Evolutionary conservation across 768 basidiomycete species (phyloP), one percentile per base, ranked within the genome.

Genomic region (Naematelia encephala): DNA sequence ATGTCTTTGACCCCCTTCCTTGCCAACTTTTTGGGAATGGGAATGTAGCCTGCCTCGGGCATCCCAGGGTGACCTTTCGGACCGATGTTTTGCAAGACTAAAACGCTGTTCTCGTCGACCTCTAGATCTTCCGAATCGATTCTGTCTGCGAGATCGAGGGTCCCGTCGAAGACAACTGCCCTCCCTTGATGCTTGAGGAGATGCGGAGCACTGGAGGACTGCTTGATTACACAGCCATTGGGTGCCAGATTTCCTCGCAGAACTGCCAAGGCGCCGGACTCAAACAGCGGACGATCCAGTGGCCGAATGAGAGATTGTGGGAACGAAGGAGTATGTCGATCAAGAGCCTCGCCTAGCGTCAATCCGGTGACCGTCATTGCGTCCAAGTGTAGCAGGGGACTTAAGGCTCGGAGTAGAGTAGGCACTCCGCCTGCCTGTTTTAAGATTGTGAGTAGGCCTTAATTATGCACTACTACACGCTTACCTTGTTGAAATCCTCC

Each of bases 401-500:
- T 59, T 91, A 84, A 80, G 87, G 90, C 91, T 75, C 19, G 62
- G 23, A 54, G 29, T 22, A 55, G 57, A 11, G 27, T 16, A 14
- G 59, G 59, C 5, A 61, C 45, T 34, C 46, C 51, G 42, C 47
- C 57, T 30, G 50, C 48, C 39, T 57, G 27, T n/a, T 14, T 27
- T 10, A 14, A 23, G n/a, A n/a, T 19, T n/a, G 44, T 46, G n/a
- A 42, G n/a, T 11, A n/a, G n/a, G 23, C n/a, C 44, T 14, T 14
- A 4, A 46, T 46, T 91, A 92, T 16, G 4, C 23, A n/a, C n/a
- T n/a, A 46, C 4, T 4, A 3, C 5, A 16, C 23, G 56, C 93
- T 91, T 55, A 94, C 85, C 78, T 89, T 91, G 82, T 89, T 86
- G 3, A 98, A 85, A 70, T 96, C 89, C 78, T 92, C 91, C 90